A percentile compares a stretch with the other conserved stretches of the same genome.
phyloP scores from a whole-genome alignment of 2,329 filamentous ascomycete genomes.

The Periglandula ipomoeae region DNA sequence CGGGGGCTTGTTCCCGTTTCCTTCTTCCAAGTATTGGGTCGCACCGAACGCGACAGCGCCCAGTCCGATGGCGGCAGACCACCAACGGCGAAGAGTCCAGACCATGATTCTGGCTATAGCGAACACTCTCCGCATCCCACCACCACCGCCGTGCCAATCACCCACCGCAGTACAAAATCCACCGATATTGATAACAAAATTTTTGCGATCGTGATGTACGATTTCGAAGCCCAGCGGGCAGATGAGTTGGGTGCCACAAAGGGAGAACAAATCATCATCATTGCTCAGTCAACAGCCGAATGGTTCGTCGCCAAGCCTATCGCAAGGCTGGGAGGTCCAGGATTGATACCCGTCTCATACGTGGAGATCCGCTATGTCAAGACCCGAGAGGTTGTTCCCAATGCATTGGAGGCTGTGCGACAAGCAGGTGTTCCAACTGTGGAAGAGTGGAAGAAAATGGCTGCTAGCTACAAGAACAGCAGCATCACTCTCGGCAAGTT shows the following conservation, averaged over 20 bases:
- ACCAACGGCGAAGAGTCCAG: conserved; percentile 48
- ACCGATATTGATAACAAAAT: conserved; percentile 70
- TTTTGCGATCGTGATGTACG: conserved; percentile 93
- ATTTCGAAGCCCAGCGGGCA: conserved; percentile 90
- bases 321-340: conserved; percentile 86
- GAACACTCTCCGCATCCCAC: conserved; percentile 23
- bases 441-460: conserved; percentile 99
- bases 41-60: conserved; percentile 82
- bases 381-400: conserved; percentile 70
- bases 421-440: conserved; percentile 87
- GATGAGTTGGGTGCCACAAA: conserved; percentile 94
- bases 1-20: conserved; percentile 87
- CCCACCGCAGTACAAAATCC: conserved; percentile 41
- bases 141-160: conserved; percentile 8
- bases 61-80: conserved; percentile 51
- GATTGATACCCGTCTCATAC: conserved; percentile 91
- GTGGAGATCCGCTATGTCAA: conserved; percentile 94
- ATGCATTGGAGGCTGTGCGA: conserved; percentile 76
- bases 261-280: conserved; percentile 95
- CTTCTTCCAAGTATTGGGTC: conserved; percentile 87
- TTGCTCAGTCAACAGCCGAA: conserved; percentile 95
- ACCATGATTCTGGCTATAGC: conserved; percentile 83
- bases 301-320: conserved; percentile 99
- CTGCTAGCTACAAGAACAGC: conserved; percentile 97
- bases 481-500: conserved; percentile 95